A percentile compares a stretch with the other conserved stretches of the same genome.
These are phyloP conservation scores for Oryza punctata DNA, from an alignment of 176 grass and related monocot species.

Conservation along the genomic window DNA sequence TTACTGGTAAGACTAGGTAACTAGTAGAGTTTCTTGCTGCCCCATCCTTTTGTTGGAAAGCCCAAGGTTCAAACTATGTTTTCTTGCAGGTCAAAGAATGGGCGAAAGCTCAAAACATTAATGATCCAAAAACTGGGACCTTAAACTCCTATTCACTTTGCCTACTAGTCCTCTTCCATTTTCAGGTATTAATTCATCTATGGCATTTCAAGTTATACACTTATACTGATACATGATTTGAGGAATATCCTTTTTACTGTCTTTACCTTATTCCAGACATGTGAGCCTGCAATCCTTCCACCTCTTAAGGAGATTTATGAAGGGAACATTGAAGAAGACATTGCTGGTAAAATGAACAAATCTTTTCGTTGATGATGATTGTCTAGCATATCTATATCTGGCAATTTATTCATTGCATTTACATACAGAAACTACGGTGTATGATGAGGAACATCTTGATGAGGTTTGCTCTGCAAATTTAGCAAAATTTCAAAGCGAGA, in stretches of 20 bases:
- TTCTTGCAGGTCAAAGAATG: slow-evolving; percentile 92
- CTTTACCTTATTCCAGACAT: slow-evolving; percentile 54
- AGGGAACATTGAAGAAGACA: slow-evolving; percentile 67
- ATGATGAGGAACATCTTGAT: slow-evolving; percentile 53
- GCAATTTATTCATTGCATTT: slow-evolving; percentile 37
- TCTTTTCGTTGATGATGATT: slow-evolving; percentile 19
- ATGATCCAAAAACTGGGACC: slow-evolving; percentile 82
- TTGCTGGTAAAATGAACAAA: slow-evolving; percentile 49
- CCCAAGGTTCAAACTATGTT: slow-evolving; percentile 37
- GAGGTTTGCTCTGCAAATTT: slow-evolving; percentile 71
- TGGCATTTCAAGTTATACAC: not conserved
- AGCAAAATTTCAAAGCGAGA: slow-evolving; percentile 53
- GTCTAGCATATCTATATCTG: not conserved
- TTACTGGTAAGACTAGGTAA: slow-evolving; percentile 68
- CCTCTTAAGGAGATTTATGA: slow-evolving; percentile 75
- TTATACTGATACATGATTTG: slow-evolving; percentile 29
- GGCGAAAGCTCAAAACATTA: slow-evolving; percentile 96
- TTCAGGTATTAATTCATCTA: slow-evolving; percentile 72
- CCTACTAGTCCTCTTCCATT: slow-evolving; percentile 86
- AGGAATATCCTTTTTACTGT: slow-evolving; percentile 14
- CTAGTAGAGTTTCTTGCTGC: slow-evolving; percentile 10
- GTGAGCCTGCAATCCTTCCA: slow-evolving; percentile 76
- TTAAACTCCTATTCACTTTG: slow-evolving; percentile 95
- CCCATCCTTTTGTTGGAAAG: slow-evolving; percentile 9
- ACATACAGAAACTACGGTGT: slow-evolving; percentile 47